Evolutionary conservation across 805 yeast species (phyloP), one percentile per base, ranked within the genome.

Genomic region (Saturnispora diversa): DNA sequence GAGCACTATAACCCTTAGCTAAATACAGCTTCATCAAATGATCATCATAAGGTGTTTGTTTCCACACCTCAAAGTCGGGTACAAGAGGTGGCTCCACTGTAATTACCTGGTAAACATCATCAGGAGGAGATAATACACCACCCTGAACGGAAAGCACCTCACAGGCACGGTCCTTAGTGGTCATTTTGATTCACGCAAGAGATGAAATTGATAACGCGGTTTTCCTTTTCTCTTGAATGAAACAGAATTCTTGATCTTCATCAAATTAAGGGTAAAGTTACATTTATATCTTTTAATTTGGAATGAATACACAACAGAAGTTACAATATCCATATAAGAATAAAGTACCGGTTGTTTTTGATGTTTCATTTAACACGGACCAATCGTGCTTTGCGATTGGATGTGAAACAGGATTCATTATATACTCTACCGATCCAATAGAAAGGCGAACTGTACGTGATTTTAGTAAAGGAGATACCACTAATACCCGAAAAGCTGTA

Each of bases 351-450:
- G n/a, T 24, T 16, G 13, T 37, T 12, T 31, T 80, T 16, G 70
- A 75, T 45, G 77, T 82, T 8, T 64, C 77, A 20, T 88, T 86
- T 68, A 90, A 90, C 61, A 95, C 86, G 60, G 95, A 88, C 62
- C 83, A 78, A 52, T 80, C 86, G 27, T 90, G 97, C 58, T 87
- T 90, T 63, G 84, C 95, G 15, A 68, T 84, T 20, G 84, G 92
- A 39, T 80, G 77, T 46, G 87, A 84, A 44, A 60, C 66, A 33
- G 97, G 97, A 13, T 87, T 90, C 58, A 64, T 77, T 40, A 94
- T 90, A 10, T 90, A 77, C 66, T 84, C 82, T 54, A 73, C 94
- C 3, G 88, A 85, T 55, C 97, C 98, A 4, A 69, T 88, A 65
- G 92, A 82, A 44, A 60, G 76, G 44, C 66, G 87, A 46, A 88